Base-by-base conservation (phyloP, 176 grass and related monocot genomes). In the Cenchrus fungigraminus region DNA sequence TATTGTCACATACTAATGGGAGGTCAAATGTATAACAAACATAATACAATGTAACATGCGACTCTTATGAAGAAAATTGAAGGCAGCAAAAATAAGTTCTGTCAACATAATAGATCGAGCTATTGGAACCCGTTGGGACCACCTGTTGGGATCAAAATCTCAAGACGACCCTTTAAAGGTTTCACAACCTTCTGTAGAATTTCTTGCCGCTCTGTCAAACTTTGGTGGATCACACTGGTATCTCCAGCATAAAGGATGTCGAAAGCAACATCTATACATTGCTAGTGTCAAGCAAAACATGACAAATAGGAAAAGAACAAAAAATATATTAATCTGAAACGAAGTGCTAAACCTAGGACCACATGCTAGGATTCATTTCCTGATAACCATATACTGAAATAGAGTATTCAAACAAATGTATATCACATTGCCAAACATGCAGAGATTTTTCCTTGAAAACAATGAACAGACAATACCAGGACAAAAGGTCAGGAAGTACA, bases 211-310 rank as follows among this genome's bases (percentile, higher is more conserved):
- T 98, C 96, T 52, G 40, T 87, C 76, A 98, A 90, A 29, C 87
- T 98, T 73, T 92, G 96, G 86, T 98, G 96, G 79, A 98, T 93
- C 83, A 95, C 80, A 92, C 96, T 98, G 63, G 93, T 89, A 68
- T 94, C 93, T 85, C 91, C 91, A 87, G 91, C 85, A 93, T 98
- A 98, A 65, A 98, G 91, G 89, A 98, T 92, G 78, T 98, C 96
- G 87, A 98, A 98, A 91, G 87, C 93, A 89, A 98, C 84, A 87
- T 98, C 96, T 98, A 65, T 70, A 68, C 69, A 88, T 85, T 71
- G 65, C 11, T 32, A 85, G 29, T 16, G 90, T 97, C 90, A 92
- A 92, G 94, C 16, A 86, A 82, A 77, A 86, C 83, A 83, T 86
- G 63, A 44, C 5, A 28, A 73, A 47, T 12, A 86, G 49, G 40